phyloP scores from a whole-genome alignment of 2,329 filamentous ascomycete species.

The Blastomyces gilchristii region DNA sequence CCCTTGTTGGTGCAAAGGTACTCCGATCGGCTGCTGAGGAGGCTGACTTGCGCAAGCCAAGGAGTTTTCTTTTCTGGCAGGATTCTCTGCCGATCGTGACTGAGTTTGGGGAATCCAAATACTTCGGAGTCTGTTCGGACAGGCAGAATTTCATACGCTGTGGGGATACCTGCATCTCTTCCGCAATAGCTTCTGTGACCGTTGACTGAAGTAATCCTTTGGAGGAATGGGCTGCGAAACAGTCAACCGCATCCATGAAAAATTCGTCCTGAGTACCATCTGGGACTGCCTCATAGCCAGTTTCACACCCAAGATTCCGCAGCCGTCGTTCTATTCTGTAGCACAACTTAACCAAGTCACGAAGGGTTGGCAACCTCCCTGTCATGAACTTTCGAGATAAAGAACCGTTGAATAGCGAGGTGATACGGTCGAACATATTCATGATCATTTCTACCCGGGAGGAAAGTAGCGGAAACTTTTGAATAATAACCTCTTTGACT shows the following conservation, averaged over 20 bases:
- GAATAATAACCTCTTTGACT: constrained; percentile 60
- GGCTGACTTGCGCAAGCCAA: constrained; percentile 36
- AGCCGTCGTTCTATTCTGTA: constrained; percentile 61
- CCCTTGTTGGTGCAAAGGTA: constrained; percentile 76
- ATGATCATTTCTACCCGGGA: constrained; percentile 47
- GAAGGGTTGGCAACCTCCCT: constrained; percentile 52
- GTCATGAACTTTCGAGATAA: constrained; percentile 31
- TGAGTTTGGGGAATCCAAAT: constrained; percentile 50
- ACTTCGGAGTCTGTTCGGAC: constrained; percentile 57
- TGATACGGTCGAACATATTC: constrained; percentile 43
- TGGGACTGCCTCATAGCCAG: constrained; percentile 58
- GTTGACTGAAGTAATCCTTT: constrained; percentile 50
- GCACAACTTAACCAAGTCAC: constrained; percentile 89
- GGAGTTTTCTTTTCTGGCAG: constrained; percentile 48
- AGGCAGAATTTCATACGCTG: constrained; percentile 73
- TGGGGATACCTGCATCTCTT: constrained; percentile 76
- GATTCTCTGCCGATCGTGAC: constrained; percentile 57
- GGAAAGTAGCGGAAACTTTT: constrained; percentile 57
- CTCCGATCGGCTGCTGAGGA: constrained; percentile 29
- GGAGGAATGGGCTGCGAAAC: constrained; percentile 73
- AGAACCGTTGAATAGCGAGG: constrained; percentile 30
- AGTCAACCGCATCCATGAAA: constrained; percentile 87
- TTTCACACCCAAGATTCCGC: constrained; percentile 47
- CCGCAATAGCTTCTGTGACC: constrained; percentile 56
- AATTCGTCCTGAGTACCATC: constrained; percentile 68